These are phyloP conservation scores for Cardamine occulta DNA, from an alignment of 345 rosid species.

Conservation along the genomic window DNA sequence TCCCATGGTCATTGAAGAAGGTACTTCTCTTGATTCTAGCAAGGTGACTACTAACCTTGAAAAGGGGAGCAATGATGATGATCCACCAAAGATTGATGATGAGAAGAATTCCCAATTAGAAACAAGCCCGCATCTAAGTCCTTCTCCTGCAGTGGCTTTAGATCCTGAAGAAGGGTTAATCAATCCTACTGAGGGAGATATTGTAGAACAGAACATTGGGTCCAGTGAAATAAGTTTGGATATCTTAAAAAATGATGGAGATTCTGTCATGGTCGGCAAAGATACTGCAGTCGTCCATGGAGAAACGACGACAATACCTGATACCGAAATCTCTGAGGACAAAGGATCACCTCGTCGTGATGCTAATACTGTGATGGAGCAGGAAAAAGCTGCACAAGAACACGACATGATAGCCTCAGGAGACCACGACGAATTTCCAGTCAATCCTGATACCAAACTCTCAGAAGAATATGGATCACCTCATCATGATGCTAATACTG, in stretches of 20 bases:
- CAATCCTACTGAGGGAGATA: conserved; percentile 29
- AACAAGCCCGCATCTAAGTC: conserved; percentile 24
- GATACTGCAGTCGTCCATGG: conserved; percentile 15
- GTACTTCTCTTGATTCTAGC: conserved; percentile 19
- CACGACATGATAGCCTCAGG: conserved; percentile 20
- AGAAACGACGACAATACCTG: conserved; percentile 34
- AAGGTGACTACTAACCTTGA: conserved; percentile 30
- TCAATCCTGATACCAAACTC: conserved; percentile 36
- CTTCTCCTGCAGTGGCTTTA: conserved; percentile 32
- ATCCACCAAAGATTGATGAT: conserved; percentile 25
- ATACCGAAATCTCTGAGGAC: conserved; percentile 25
- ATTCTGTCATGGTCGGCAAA: conserved; percentile 28
- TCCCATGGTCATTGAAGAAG: conserved; percentile 34
- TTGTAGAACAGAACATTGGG: conserved; percentile 20
- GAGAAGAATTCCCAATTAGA: conserved; percentile 37
- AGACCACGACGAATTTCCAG: conserved; percentile 30
- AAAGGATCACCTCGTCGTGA: conserved; percentile 16
- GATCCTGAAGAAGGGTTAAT: conserved; percentile 40
- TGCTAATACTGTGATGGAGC: conserved; percentile 25
- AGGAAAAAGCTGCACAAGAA: conserved; percentile 30
- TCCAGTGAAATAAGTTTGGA: conserved; percentile 27
- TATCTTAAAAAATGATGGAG: conserved; percentile 10
- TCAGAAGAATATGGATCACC: conserved; percentile 13
- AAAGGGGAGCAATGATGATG: conserved; percentile 21
- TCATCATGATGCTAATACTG: conserved; percentile 8